These are phyloP conservation scores for Vitis hybrid DNA, from an alignment of 177 flowering plant species.

Conservation along the genomic window DNA sequence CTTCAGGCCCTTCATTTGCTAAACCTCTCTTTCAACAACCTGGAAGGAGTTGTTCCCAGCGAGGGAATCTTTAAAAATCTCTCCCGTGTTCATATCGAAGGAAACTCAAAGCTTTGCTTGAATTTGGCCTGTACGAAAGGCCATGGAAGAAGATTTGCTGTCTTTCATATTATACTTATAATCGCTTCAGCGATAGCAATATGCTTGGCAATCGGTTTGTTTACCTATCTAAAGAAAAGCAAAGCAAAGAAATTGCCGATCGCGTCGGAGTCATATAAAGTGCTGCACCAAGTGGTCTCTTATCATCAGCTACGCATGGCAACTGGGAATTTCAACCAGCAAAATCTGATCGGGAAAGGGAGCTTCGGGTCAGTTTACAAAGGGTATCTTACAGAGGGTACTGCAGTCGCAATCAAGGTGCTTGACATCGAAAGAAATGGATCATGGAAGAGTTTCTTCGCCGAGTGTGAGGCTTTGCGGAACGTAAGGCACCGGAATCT, in stretches of 20 bases:
- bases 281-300: constrained; percentile 22
- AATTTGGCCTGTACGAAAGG: constrained; percentile 6
- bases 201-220: not conserved
- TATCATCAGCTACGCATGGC: constrained; percentile 37
- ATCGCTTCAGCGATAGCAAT: not conserved
- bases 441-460: constrained; percentile 41
- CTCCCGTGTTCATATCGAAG: constrained; percentile 25
- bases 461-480: constrained; percentile 50
- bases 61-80: constrained; percentile 34
- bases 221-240: constrained; percentile 2
- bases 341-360: constrained; percentile 43
- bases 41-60: constrained; percentile 44
- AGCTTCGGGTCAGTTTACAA: constrained; percentile 51
- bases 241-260: not conserved
- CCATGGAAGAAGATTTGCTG: not conserved
- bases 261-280: not conserved
- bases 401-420: constrained; percentile 38
- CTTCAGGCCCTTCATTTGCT: constrained; percentile 26
- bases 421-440: constrained; percentile 23
- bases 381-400: constrained; percentile 27
- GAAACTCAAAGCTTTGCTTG: constrained; percentile 35
- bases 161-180: not conserved
- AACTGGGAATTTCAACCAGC: constrained; percentile 28
- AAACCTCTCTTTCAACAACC: constrained; percentile 49
- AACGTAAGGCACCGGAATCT: constrained; percentile 52